Conservation (phyloP, 306 rosid species). For the Castanea crenata region DNA sequence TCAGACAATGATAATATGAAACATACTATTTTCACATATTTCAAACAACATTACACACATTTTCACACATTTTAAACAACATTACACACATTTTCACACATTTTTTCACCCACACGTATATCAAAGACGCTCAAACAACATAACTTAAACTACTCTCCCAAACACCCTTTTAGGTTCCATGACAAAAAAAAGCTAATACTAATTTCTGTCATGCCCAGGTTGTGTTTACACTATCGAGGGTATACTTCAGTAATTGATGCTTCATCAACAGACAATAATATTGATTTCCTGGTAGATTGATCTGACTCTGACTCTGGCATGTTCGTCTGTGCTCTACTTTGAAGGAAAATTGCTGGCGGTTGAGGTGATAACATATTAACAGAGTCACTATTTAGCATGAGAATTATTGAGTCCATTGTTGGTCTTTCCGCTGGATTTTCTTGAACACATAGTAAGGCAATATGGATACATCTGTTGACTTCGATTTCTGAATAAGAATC, state of each 20-base stretch:
- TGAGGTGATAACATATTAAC: constrained; percentile 25
- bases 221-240: not conserved
- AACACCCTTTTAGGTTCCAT: not conserved
- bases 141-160: too few relatives aligned
- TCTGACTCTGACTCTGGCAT: not conserved
- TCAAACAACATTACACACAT: too few relatives aligned
- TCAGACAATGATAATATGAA: too few relatives aligned
- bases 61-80: too few relatives aligned
- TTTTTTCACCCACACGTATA: too few relatives aligned
- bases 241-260: constrained; percentile 4
- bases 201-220: not conserved
- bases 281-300: not conserved
- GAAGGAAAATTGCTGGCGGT: constrained; percentile 30
- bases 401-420: constrained; percentile 47
- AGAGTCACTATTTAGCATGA: constrained; percentile 45
- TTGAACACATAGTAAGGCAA: constrained; percentile 50
- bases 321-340: not conserved
- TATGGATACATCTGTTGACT: constrained; percentile 46
- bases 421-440: constrained; percentile 48
- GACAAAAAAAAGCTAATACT: not conserved
- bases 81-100: too few relatives aligned
- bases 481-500: constrained; percentile 23
- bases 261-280: constrained; percentile 2
- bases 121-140: too few relatives aligned
- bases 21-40: too few relatives aligned